Conservation (phyloP, 2,329 filamentous ascomycete species). For the Cytospora piceae region DNA sequence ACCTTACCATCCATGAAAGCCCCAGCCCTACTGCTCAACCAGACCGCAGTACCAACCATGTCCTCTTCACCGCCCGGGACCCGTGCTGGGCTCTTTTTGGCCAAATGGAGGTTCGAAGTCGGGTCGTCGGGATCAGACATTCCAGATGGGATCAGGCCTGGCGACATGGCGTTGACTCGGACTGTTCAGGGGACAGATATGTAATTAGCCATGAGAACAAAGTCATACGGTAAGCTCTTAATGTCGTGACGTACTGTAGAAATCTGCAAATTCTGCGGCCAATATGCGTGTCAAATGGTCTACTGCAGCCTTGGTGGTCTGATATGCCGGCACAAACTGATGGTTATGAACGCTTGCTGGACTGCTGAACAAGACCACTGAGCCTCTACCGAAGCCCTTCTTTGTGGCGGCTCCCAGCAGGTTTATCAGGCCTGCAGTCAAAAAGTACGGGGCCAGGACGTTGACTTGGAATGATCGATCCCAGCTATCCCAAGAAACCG, state of each 20-base stretch:
- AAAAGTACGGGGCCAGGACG: constrained; percentile 32
- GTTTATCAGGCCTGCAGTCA: constrained; percentile 31
- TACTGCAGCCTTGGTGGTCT: constrained; percentile 31
- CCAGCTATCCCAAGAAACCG: constrained; percentile 29
- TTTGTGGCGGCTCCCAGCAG: constrained; percentile 31
- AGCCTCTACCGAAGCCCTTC: constrained; percentile 32
- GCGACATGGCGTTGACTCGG: constrained; percentile 24
- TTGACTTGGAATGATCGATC: constrained; percentile 31
- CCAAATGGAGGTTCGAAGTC: constrained; percentile 25
- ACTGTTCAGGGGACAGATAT: background rate
- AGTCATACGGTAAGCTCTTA: background rate
- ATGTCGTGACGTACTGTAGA: constrained; percentile 6
- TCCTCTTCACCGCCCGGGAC: background rate
- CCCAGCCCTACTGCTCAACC: constrained; percentile 18
- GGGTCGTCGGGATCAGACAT: constrained; percentile 16
- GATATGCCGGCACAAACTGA: constrained; percentile 32
- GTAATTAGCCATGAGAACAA: background rate
- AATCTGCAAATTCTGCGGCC: constrained; percentile 16
- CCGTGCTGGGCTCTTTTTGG: constrained; percentile 5
- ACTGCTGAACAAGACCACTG: constrained; percentile 34
- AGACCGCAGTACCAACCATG: constrained; percentile 9
- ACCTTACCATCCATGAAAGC: constrained; percentile 24
- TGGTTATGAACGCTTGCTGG: constrained; percentile 33
- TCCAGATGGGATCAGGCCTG: constrained; percentile 21
- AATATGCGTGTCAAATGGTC: constrained; percentile 27